Base-by-base conservation (phyloP, 768 basidiomycete species). In the Pleurotus tuber-regium region DNA sequence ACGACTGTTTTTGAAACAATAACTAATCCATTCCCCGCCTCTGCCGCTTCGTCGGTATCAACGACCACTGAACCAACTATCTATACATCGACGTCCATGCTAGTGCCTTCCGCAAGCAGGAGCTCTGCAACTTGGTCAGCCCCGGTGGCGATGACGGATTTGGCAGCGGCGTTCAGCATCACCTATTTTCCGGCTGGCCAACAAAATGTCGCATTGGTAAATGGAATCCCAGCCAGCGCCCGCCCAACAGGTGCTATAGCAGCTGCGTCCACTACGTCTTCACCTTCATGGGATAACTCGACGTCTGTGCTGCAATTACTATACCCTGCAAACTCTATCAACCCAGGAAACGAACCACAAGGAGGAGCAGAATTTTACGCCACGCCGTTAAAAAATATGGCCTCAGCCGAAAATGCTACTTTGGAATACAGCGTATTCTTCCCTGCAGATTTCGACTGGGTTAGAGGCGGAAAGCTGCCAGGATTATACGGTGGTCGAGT, bases 381-480 rank as follows among this genome's bases (percentile, higher is more conserved):
- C 0, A 49, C 65, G 4, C 77, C 77, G 1, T 53, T 78, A 21
- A 9, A 38, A 31, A 61, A 78, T 21, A 61, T 87, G 12, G 43
- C 68, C 0, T 39, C 60, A 16, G 85, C 83, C 6, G 57, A 52
- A 19, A 85, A 74, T 54, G 82, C 85, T 23, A 78, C 80, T 6
- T 61, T 89, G 38, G 67, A 60, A 18, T 95, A 92, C 63, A 83
- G 81, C 62, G 82, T 91, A 8, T 92, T 84, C 66, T 92, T 96
- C 61, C 88, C 87, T 0, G 54, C 48, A 0, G 78, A 82, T 54
- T 95, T 92, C 56, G 75, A 86, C 47, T 95, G 83, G 75, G 89
- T 91, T 14, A 73, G 79, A 48, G 92, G 80, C 4, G 93, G 93
- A 5, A 95, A 97, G 67, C 64, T 95, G 4, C 90, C 92, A 0